Percentiles rank a stretch among this genome's conserved stretches.
Conservation (phyloP, 129 eudicot species). For the Lactuca saligna region DNA sequence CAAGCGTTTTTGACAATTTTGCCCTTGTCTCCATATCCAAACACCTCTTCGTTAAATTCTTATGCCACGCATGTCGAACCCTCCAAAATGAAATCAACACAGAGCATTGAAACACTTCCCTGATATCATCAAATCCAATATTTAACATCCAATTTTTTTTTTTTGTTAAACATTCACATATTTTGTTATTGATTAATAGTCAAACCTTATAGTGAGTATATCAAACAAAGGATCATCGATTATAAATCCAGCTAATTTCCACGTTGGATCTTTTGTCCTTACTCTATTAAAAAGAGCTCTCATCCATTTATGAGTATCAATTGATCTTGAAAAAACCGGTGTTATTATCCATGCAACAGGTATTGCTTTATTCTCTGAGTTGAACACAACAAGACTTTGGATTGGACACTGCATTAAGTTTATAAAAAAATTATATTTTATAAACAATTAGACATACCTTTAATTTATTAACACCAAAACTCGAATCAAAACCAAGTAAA, state of each 20-base stretch:
- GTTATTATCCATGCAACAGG: conserved; percentile 94
- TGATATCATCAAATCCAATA: conserved; percentile 19
- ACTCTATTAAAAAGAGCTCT: conserved; percentile 90
- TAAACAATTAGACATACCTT: conserved; percentile 48
- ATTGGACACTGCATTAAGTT: conserved; percentile 60
- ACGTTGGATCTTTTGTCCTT: conserved; percentile 70
- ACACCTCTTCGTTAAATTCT: conserved; percentile 67
- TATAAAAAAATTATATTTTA: not conserved
- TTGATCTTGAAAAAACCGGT: conserved; percentile 43
- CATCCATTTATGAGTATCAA: conserved; percentile 78
- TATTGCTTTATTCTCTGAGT: conserved; percentile 92
- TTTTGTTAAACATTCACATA: not conserved
- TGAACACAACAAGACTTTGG: conserved; percentile 92
- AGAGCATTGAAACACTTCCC: conserved; percentile 83
- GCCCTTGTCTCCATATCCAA: conserved; percentile 51
- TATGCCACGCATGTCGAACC: conserved; percentile 96
- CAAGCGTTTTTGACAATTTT: conserved; percentile 50
- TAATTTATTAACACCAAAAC: conserved; percentile 75
- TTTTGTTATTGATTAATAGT: not conserved
- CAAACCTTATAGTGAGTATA: conserved; percentile 56
- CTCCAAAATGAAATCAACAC: conserved; percentile 81
- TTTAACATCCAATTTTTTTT: too few relatives aligned
- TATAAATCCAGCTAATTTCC: conserved; percentile 87
- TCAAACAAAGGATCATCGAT: conserved; percentile 78
- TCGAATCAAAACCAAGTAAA: conserved; percentile 75